Base-by-base conservation (phyloP, 2,329 filamentous ascomycete species). In the Monosporascus cannonballus region DNA sequence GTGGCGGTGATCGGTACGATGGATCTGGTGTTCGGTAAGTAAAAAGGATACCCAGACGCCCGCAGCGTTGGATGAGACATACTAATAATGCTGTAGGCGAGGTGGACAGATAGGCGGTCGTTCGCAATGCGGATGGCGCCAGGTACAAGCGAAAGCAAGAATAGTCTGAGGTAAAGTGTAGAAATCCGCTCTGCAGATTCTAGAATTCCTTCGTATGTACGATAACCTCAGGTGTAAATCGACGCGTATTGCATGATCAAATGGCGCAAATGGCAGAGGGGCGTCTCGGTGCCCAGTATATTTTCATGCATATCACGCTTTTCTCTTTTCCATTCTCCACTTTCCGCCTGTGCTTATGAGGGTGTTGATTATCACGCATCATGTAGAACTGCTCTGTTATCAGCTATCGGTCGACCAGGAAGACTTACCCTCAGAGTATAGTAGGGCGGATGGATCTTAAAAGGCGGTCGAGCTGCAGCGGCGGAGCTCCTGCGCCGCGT, bases 1-100 rank as follows among this genome's bases (percentile, higher is more conserved):
- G 94, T 99, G 48, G 95, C 94, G 47, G 92, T 97, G 54, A 97
- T 97, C 64, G 88, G 85, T 69, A 88, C 88, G 50, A 91, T 92
- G 87, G 88, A 91, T 82, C 74, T 94, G 69, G 89, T 93, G 78
- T 93, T 94, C 71, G 90, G 90, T 84, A 78, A 79, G 81, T 73
- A 45, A 42, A 42, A 49, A 50, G 17, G 47, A 6, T 48, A 18
- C 39, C 46, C 9, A 38, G 7, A 51, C 15, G 38, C 6, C 22
- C 4, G 17, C 20, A 34, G 38, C 18, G 7, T 9, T n/a, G 17
- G 11, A 27, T 14, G 15, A 20, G 34, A 39, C 27, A 49, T 51
- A 59, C 72, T 77, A 70, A 76, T 63, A 39, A 11, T 44, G 20
- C 18, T 34, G 1, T 51, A 84, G 80, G 80, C 61, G 80, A 84